Evolutionary conservation across 495 filamentous ascomycete genomes (phyloP).

Genomic region (Aspergillus incahuasiensis): DNA sequence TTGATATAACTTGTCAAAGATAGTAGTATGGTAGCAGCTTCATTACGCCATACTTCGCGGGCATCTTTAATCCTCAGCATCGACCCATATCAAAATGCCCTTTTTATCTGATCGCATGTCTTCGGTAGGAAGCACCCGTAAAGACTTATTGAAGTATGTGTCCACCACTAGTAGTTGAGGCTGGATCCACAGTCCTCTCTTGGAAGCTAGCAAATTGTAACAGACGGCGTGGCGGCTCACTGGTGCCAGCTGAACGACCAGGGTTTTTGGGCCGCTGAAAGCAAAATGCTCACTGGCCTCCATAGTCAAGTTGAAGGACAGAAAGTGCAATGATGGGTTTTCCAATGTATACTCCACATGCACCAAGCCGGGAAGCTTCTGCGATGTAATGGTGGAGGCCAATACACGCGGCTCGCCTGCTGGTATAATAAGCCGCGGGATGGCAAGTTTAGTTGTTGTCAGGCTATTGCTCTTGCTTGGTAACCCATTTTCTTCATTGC

Average conservation of each 20-base stretch:
- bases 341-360: conserved; percentile 72
- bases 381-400: conserved; percentile 51
- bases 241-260: conserved; percentile 71
- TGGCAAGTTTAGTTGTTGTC: conserved; percentile 54
- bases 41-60: not conserved
- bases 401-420: conserved; percentile 85
- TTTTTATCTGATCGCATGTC: conserved; percentile 72
- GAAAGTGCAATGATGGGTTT: conserved; percentile 89
- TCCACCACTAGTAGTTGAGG: conserved; percentile 73
- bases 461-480: conserved; percentile 13
- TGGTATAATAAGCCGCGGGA: conserved; percentile 74
- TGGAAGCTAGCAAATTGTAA: conserved; percentile 61
- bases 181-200: conserved; percentile 63
- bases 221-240: conserved; percentile 64
- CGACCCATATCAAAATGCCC: conserved; percentile 65
- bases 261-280: conserved; percentile 83
- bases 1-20: not conserved
- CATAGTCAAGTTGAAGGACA: conserved; percentile 89
- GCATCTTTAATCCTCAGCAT: conserved; percentile 39
- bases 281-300: conserved; percentile 90
- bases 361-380: conserved; percentile 38
- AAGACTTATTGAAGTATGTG: conserved; percentile 81
- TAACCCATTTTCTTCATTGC: conserved; percentile 10
- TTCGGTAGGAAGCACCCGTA: conserved; percentile 67
- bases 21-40: not conserved